Evolutionary conservation across 805 yeast species (phyloP), one percentile per base, ranked within the genome.

Genomic region (Cyberlindnera euphorbiae): DNA sequence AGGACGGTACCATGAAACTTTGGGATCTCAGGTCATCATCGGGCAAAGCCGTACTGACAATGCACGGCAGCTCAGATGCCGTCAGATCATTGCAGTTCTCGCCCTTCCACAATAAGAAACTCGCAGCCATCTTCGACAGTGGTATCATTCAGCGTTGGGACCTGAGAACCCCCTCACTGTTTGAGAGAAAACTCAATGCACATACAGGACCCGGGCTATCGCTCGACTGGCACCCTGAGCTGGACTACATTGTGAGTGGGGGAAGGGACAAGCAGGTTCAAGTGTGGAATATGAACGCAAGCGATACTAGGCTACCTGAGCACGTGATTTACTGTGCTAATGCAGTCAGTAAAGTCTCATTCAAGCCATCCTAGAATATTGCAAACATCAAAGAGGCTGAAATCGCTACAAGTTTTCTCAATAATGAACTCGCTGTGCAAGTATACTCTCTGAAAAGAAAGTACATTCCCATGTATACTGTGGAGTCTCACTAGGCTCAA

Each of bases 141-240:
- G 98, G 98, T 12, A 75, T 84, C 4, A 69, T 90, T n/a, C 77
- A 83, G 48, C 77, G 82, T 47, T 89, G 85, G 77, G 98, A 93
- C 60, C 50, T 85, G n/a, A 69, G 97, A 38, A 71, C 73, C 25
- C 79, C 90, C 5, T 49, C 59, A 10, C 65, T 63, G 33, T 66
- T 66, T 33, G 97, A 90, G 49, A 66, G 79, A 34, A 77, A 80
- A 41, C 71, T 93, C 55, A 84, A 82, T 50, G 94, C 96, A 4
- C 97, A 90, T 55, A 75, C 87, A 3, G 95, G 95, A 0, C 95
- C 96, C 3, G 97, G 95, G 0, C 64, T 89, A 13, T 76, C 94
- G 5, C 59, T 93, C 5, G 88, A 86, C 50, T 88, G 95, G 79
- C 96, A 89, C 53, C 95, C 94, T 0, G 79, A 77, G 26, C 56